A percentile compares a stretch with the other conserved stretches of the same genome.
Evolutionary conservation across 768 basidiomycete species (phyloP).

Genomic region (Steccherinum ochraceum): DNA sequence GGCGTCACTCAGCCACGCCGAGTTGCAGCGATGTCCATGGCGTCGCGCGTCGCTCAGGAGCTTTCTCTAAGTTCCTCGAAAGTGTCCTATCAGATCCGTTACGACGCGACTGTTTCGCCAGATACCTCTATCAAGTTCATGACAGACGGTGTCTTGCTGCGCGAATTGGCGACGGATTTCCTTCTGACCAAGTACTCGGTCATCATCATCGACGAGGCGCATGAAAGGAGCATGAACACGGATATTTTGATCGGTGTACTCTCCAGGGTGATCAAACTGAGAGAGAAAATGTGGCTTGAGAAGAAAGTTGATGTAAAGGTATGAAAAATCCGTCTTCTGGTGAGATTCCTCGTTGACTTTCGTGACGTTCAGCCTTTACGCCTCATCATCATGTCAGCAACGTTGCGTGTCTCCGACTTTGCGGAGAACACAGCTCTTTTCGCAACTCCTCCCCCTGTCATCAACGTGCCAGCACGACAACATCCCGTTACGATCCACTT

Average conservation of each 20-base stretch:
- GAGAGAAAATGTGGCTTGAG: constrained; percentile 86
- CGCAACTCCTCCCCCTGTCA: constrained; percentile 78
- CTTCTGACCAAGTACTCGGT: constrained; percentile 91
- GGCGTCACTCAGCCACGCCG: constrained; percentile 96
- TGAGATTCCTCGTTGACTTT: too few relatives aligned
- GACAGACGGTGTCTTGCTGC: constrained; percentile 95
- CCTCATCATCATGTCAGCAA: constrained; percentile 98
- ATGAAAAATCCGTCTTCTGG: constrained; percentile 9
- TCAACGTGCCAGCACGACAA: constrained; percentile 85
- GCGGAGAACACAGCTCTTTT: constrained; percentile 82
- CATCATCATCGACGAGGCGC: constrained; percentile 95
- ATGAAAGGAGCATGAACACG: constrained; percentile 97
- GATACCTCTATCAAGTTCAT: constrained; percentile 96
- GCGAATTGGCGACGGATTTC: constrained; percentile 90
- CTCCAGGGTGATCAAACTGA: constrained; percentile 85
- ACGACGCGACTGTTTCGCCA: constrained; percentile 88
- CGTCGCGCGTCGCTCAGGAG: constrained; percentile 87
- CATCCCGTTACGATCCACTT: constrained; percentile 96
- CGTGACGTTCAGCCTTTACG: constrained; percentile 60
- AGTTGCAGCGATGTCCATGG: constrained; percentile 97
- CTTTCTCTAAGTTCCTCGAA: constrained; percentile 74
- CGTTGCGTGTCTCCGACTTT: constrained; percentile 90
- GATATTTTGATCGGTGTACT: constrained; percentile 95
- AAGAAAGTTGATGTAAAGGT: constrained; percentile 70
- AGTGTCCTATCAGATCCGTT: constrained; percentile 96